Evolutionary conservation across 805 yeast species (phyloP), one percentile per base, ranked within the genome.

Genomic region (Ogataea naganishii): DNA sequence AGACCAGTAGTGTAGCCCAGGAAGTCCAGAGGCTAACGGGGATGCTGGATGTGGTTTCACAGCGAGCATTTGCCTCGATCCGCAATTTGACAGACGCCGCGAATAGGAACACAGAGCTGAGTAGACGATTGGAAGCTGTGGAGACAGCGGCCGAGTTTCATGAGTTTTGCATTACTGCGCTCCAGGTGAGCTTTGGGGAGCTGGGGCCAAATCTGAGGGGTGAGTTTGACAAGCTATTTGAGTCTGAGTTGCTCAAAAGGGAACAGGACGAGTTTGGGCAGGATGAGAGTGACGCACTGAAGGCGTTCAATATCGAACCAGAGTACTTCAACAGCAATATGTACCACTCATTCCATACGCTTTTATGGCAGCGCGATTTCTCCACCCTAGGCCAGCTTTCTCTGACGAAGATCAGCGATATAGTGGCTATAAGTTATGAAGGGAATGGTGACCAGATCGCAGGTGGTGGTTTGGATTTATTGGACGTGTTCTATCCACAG

Each of bases 21-120:
- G 70, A 64, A 37, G 36, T 56, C 2, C 69, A 64, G 36, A 41
- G 65, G 35, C 27, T 55, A 16, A 45, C 62, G 19, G 64, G 57
- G 2, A 60, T 62, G 35, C 38, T 64, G 23, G 55, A 46, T 9
- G 53, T 48, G 3, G 44, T 41, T 9, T 58, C 66, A 2, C 24
- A 41, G 2, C 45, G 70, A 32, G 46, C 59, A 1, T 64, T 64
- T 40, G 51, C 66, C 0, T 61, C 69, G 1, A 44, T 54, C 10
- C 44, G 46, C 11, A 51, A 47, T 24, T 41, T 64, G 18, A 39
- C 54, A 1, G 47, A 43, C 20, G 37, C 57, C 1, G 41, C 59
- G 14, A 55, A 57, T 17, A 44, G 41, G 18, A n/a, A 38, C 4
- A 26, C 40, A 14, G 30, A 32, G 13, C 5, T 25, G 27, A 9